Percentiles rank a stretch among this genome's conserved stretches.
Conservation (phyloP, 345 rosid genomes). For the Euphorbia pulcherrima region DNA sequence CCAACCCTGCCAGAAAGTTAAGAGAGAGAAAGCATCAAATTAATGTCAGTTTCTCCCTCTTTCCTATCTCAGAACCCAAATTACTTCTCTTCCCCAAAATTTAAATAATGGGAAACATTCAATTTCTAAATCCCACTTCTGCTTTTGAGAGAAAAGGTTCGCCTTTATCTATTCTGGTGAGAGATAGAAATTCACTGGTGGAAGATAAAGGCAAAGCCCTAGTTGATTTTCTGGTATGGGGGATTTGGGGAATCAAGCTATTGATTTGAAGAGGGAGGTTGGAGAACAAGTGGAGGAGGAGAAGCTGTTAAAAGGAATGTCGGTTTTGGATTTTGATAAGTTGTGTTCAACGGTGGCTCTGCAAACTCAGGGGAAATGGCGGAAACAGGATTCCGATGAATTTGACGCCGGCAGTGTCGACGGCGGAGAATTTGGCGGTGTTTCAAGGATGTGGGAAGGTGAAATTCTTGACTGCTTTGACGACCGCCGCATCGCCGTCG, state of each 20-base stretch:
- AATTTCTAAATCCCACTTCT: not conserved
- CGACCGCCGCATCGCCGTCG: conserved; percentile 67
- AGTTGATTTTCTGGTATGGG: conserved; percentile 11
- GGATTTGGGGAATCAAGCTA: conserved; percentile 15
- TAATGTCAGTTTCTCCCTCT: not conserved
- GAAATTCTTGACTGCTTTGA: conserved; percentile 72
- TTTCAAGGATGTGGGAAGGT: conserved; percentile 95
- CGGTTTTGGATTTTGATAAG: conserved; percentile 83
- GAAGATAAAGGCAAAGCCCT: not conserved
- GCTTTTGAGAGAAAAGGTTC: not conserved
- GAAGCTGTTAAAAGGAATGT: conserved; percentile 51
- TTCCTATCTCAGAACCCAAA: not conserved
- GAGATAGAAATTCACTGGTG: no score
- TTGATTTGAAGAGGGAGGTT: not conserved
- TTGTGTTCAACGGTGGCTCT: conserved; percentile 84
- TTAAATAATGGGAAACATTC: not conserved
- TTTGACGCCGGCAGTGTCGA: conserved; percentile 29
- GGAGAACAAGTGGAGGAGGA: conserved; percentile 36
- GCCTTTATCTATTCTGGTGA: not conserved
- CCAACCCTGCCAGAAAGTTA: not conserved
- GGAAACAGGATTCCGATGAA: conserved; percentile 33
- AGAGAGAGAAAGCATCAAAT: not conserved
- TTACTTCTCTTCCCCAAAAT: not conserved
- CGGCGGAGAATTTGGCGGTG: conserved; percentile 55
- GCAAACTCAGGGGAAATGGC: conserved; percentile 88